Base-by-base conservation (phyloP, 2,329 filamentous ascomycete genomes). In the Sporothrix brunneoviolacea region DNA sequence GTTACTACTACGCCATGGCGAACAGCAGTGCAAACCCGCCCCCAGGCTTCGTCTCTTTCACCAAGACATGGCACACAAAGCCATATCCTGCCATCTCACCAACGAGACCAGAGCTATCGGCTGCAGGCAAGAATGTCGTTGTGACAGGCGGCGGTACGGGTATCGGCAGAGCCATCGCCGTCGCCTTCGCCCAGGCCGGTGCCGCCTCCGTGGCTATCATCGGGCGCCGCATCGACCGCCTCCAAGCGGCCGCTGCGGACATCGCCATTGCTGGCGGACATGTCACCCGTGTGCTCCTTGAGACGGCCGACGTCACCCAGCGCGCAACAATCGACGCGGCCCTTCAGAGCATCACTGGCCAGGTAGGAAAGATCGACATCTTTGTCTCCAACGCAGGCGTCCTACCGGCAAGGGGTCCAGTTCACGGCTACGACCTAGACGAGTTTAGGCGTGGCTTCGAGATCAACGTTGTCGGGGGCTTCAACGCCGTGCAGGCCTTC, bases 81-180 rank as follows among this genome's bases (percentile, higher is more conserved):
- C 33, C 53, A 0, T 58, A 59, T 46, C 41, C 49, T 0, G 37
- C 30, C 51, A 55, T 60, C 28, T 51, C 52, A 12, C 55, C 59
- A 0, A 48, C 53, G 19, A 49, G 51, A 1, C 53, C 56, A 3
- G 48, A 58, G 33, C 52, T 58, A 2, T 51, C 48, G 4, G 55
- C 55, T n/a, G 30, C 32, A 1, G 54, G 56, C 4, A 57, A 56
- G 22, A 76, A 70, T 8, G 78, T 80, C 8, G 68, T 84, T 22
- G 80, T 84, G 59, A 83, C 78, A 3, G 80, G 58, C 12, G 79
- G 74, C 16, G 76, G 76, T 3, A 76, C 73, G 2, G 78, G 80
- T 28, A 74, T 83, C 37, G 80, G 79, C 8, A 73, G 76, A 46
- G 79, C 78, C 0, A 71, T 80, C 8, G 79, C 79, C 4, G 70